Evolutionary conservation across 202 grass and related monocot genomes (phyloP).

Genomic region (Miscanthus sacchariflorus): DNA sequence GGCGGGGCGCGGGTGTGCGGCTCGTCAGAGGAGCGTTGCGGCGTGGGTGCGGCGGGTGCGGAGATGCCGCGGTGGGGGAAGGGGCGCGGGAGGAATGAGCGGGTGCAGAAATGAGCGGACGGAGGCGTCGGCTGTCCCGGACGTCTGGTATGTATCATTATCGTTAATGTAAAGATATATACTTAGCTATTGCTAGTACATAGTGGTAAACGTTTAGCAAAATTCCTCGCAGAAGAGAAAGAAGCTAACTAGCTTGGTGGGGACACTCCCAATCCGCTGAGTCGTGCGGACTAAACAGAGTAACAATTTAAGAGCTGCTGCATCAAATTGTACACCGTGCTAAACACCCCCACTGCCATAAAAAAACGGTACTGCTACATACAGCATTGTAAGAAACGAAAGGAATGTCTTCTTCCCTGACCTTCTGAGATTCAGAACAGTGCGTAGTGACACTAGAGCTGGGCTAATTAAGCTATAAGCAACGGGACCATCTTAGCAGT

Average conservation of each 20-base stretch:
- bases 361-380: background rate
- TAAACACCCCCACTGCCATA: background rate
- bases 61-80: no score
- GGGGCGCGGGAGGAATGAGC: no score
- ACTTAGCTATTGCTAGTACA: no score
- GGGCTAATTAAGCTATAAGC: conserved; percentile 25
- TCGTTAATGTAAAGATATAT: no score
- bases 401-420: conserved; percentile 18
- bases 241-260: background rate
- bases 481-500: conserved; percentile 31
- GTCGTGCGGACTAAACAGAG: background rate
- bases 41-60: no score
- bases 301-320: background rate
- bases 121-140: no score
- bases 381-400: background rate
- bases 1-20: no score
- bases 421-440: background rate
- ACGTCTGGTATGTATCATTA: no score
- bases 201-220: background rate
- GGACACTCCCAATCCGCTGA: background rate
- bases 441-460: conserved; percentile 11
- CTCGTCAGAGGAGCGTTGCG: no score
- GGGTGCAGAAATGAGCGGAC: no score
- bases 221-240: background rate
- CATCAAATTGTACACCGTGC: conserved; percentile 7